These are phyloP conservation scores for Boletellus ananas DNA, from an alignment of 768 basidiomycete genomes.

Conservation along the genomic window DNA sequence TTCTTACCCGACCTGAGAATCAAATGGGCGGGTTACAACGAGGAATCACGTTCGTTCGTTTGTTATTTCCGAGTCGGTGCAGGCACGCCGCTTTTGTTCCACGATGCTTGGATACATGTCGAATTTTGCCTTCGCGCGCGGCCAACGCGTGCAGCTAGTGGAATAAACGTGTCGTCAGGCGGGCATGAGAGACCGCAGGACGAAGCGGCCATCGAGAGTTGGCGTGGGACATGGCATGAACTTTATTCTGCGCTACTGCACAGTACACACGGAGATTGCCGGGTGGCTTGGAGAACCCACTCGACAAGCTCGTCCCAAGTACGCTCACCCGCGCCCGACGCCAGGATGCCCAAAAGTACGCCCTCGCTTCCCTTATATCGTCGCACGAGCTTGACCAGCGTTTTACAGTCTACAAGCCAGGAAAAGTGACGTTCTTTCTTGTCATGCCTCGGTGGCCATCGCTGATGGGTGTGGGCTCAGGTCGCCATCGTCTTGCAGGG, in stretches of 20 bases:
- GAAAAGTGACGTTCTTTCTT: slow-evolving; percentile 57
- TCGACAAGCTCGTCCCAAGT: slow-evolving; percentile 20
- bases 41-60: too few relatives aligned
- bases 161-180: too few relatives aligned
- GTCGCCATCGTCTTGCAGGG: slow-evolving; percentile 98
- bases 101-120: too few relatives aligned
- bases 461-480: slow-evolving; percentile 35
- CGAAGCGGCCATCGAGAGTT: background rate
- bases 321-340: slow-evolving; percentile 27
- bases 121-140: too few relatives aligned
- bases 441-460: background rate
- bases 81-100: too few relatives aligned
- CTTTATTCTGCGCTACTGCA: slow-evolving; percentile 20
- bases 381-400: slow-evolving; percentile 10
- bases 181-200: too few relatives aligned
- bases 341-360: slow-evolving; percentile 43
- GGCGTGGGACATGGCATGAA: background rate
- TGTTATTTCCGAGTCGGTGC: too few relatives aligned
- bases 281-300: slow-evolving; percentile 31
- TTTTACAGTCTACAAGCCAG: slow-evolving; percentile 82
- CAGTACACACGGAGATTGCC: slow-evolving; percentile 30
- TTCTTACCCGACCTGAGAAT: too few relatives aligned
- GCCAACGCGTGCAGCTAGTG: too few relatives aligned
- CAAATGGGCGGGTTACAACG: too few relatives aligned
- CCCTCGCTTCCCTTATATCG: background rate